Base-by-base conservation (phyloP, 2,329 filamentous ascomycete genomes). In the Diaporthe amygdali region DNA sequence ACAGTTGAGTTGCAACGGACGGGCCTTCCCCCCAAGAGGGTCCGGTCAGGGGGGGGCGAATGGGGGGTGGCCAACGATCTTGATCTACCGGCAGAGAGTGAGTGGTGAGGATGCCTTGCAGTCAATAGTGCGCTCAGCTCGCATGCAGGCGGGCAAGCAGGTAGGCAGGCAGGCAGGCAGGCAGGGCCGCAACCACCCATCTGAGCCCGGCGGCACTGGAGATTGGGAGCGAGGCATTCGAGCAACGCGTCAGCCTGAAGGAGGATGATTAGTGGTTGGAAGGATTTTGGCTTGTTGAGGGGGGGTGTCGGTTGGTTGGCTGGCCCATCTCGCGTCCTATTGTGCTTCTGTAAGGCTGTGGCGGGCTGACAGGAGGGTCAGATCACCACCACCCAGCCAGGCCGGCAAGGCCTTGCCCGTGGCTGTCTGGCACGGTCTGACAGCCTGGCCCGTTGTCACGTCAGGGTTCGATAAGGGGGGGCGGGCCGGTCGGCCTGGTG, bases 11-110 rank as follows among this genome's bases (percentile, higher is more conserved):
- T 22, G 56, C 56, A 63, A 32, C 25, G 56, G 20, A 46, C 39
- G 27, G 41, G 27, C 20, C 5, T 8, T 14, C 37, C 20, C 59
- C 56, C 41, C 56, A 44, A 20, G 6, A 34, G 56, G 20, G 27
- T 47, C 41, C 41, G 59, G 41, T 4, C 41, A 15, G 12, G 37
- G 22, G 15, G 10, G 41, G n/a, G 20, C 12, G 25, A 30, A 12
- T 27, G 20, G 41, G 8, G 10, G 55, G 39, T 14, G 22, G 39
- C 25, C 55, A 37, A 61, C 30, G 37, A 30, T 61, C 34, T 30
- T 30, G 55, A 61, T 61, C 37, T 61, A 61, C 55, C 55, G 55
- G 55, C 55, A 61, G 55, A 44, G 55, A 25, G 54, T 39, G 14
- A 27, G 37, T n/a, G n/a, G 37, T 44, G 37, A 41, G 55, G 22